Evolutionary conservation across 2,329 filamentous ascomycete species (phyloP), one percentile per base, ranked within the genome.

Genomic region (Rutstroemia sydowiana): DNA sequence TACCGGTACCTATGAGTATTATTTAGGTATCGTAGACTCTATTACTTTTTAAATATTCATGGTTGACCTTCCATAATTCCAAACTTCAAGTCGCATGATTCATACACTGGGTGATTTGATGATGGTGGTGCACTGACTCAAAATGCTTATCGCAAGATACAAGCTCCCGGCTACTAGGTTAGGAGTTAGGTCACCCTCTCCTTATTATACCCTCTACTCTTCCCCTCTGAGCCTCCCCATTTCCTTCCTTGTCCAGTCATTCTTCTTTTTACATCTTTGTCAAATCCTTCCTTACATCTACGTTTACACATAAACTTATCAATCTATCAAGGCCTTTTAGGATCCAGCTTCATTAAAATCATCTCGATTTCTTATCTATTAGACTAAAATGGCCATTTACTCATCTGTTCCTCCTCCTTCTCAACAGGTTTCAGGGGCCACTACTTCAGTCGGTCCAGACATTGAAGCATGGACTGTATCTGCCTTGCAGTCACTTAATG

Each of bases 401-500:
- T 73, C 68, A 58, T 73, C 75, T 23, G 75, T 78, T 43, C 75
- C 76, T 42, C 75, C 75, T 45, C 76, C 75, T 42, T 67, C 71
- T 43, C 72, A 65, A 54, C 59, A 61, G 41, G 45, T 63, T 20
- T 51, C 60, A 18, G 48, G 57, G 21, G 52, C 57, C 32, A 14
- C 61, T 62, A 13, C 61, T 54, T 59, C 48, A 56, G 65, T 36
- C 61, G 66, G 61, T 23, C 68, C 80, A 49, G 79, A 85, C 55
- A 82, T 87, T 54, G 84, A 84, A 56, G 75, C 81, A 31, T 88
- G 85, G 85, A 82, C 83, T 13, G 70, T 78, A 48, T 75, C 74
- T 16, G 77, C 79, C 5, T 73, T 82, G 42, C 71, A 77, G 61
- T 76, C 74, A 41, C 75, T 78, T 41, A 76, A 70, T 63, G 70